Evolutionary conservation across 345 rosid genomes (phyloP).

Genomic region (Brassica carinata): DNA sequence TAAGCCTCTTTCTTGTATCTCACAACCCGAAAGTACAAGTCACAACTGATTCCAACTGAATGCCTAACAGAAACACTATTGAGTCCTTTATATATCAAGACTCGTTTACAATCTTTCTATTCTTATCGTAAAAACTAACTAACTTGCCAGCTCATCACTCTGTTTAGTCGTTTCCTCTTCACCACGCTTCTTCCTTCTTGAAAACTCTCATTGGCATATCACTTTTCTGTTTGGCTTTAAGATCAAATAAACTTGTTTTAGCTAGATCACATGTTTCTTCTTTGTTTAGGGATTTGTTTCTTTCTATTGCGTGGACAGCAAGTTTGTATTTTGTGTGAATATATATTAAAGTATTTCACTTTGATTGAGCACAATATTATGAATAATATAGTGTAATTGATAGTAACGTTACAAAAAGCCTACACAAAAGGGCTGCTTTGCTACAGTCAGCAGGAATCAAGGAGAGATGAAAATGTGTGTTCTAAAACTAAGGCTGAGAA

Average conservation of each 20-base stretch:
- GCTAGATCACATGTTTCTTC: constrained; percentile 1
- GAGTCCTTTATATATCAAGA: too few species aligned
- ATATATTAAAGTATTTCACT: constrained; percentile 18
- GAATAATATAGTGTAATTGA: not conserved
- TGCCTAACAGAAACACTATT: too few species aligned
- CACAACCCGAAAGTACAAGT: too few species aligned
- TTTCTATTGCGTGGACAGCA: not conserved
- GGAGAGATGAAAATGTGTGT: not conserved
- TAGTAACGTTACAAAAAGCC: not conserved
- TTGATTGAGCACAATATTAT: too few species aligned
- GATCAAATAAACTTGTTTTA: not conserved
- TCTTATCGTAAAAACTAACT: too few species aligned
- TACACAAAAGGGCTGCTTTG: not conserved
- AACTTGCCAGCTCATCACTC: too few species aligned
- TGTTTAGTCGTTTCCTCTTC: too few species aligned
- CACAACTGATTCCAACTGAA: too few species aligned
- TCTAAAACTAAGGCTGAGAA: constrained; percentile 24
- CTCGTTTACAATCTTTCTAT: too few species aligned
- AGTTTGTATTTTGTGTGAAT: not conserved
- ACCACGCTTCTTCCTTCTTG: too few species aligned
- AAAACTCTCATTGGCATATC: too few species aligned
- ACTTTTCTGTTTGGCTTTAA: not conserved
- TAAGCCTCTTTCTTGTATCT: too few species aligned
- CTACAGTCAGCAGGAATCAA: not conserved
- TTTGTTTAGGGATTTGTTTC: constrained; percentile 1